Evolutionary conservation across 2,329 filamentous ascomycete genomes (phyloP).

Genomic region (Ophiostoma novo-ulmi): DNA sequence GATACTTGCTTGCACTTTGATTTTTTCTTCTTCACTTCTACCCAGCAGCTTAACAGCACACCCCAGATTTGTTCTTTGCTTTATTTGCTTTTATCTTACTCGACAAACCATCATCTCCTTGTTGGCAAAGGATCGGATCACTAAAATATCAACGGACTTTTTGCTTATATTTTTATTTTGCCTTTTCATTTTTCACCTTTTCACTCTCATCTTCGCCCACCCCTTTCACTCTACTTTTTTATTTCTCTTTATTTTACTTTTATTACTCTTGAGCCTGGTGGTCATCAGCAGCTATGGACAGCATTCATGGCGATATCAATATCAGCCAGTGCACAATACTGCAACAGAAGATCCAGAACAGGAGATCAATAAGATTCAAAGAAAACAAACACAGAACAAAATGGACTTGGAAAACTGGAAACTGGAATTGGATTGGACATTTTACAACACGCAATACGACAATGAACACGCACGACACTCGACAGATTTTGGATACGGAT

Average conservation of each 20-base stretch:
- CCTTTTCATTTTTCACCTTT: not conserved
- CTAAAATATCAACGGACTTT: not conserved
- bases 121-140: constrained; percentile 6
- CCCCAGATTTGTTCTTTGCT: not conserved
- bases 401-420: constrained; percentile 8
- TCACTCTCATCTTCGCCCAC: not conserved
- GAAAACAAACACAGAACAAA: constrained; percentile 8
- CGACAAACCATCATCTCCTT: constrained; percentile 2
- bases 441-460: not conserved
- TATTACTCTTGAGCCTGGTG: not conserved
- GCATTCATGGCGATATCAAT: not conserved
- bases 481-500: not conserved
- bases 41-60: not conserved
- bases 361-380: not conserved
- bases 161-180: constrained; percentile 24
- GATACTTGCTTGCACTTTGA: not conserved
- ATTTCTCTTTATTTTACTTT: too few relatives aligned
- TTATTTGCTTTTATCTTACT: not conserved
- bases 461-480: not conserved
- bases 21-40: not conserved
- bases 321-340: constrained; percentile 1
- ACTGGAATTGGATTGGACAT: constrained; percentile 7
- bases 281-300: constrained; percentile 5
- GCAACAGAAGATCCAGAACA: constrained; percentile 6
- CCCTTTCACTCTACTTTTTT: constrained; percentile 2